Percentiles rank a stretch among this genome's conserved stretches.
Evolutionary conservation across 495 filamentous ascomycete species (phyloP).

Genomic region (Xylaria intraflava): DNA sequence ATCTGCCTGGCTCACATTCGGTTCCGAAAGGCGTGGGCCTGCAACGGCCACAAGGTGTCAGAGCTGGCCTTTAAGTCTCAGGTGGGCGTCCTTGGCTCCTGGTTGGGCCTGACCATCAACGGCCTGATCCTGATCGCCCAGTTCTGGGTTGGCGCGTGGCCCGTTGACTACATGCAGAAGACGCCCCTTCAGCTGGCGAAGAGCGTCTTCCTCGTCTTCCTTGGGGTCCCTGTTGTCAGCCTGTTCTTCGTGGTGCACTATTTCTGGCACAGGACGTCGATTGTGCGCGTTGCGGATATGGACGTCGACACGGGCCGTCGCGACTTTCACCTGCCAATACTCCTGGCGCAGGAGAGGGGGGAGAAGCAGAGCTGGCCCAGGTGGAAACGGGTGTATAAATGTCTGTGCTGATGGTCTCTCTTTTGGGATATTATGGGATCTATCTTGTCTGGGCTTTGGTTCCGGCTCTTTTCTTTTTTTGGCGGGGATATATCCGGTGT

Average conservation of each 20-base stretch:
- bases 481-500: too few relatives aligned
- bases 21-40: constrained; percentile 73
- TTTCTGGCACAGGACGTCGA: constrained; percentile 62
- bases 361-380: constrained; percentile 66
- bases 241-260: constrained; percentile 74
- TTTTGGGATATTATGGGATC: not conserved
- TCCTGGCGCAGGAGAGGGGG: constrained; percentile 68
- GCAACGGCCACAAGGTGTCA: constrained; percentile 60
- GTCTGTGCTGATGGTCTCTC: constrained; percentile 34
- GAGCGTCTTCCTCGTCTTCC: constrained; percentile 71
- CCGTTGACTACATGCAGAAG: constrained; percentile 51
- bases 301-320: constrained; percentile 83
- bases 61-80: constrained; percentile 79
- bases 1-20: constrained; percentile 88
- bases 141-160: constrained; percentile 87
- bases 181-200: constrained; percentile 40
- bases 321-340: constrained; percentile 70
- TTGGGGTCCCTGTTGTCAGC: constrained; percentile 78
- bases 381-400: constrained; percentile 75
- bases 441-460: not conserved
- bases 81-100: constrained; percentile 74
- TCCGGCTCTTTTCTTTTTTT: not conserved
- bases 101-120: constrained; percentile 76
- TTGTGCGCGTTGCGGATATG: constrained; percentile 63
- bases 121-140: constrained; percentile 77